Evolutionary conservation across 2,329 filamentous ascomycete genomes (phyloP).

Genomic region (Clonostachys chloroleuca): DNA sequence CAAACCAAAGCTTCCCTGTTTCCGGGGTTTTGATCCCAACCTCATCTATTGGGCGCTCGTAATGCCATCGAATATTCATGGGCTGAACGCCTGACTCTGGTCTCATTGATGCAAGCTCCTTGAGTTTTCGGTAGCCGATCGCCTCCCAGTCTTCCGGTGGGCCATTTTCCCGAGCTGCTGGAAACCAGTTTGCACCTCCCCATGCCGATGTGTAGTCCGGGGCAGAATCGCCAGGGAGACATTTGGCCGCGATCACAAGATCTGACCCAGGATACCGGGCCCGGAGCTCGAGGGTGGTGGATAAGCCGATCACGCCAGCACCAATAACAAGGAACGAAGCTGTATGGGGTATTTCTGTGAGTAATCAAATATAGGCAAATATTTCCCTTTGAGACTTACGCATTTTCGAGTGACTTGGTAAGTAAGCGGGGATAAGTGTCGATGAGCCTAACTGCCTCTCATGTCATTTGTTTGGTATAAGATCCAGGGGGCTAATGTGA

Average conservation of each 20-base stretch:
- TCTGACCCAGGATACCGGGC: slow-evolving; percentile 36
- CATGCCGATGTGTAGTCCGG: slow-evolving; percentile 79
- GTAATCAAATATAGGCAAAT: no score
- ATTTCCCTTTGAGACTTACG: no score
- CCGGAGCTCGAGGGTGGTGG: slow-evolving; percentile 51
- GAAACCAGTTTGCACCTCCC: slow-evolving; percentile 67
- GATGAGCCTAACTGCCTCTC: no score
- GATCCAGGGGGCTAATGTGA: no score
- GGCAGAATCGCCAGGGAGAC: slow-evolving; percentile 83
- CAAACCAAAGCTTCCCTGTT: slow-evolving; percentile 34
- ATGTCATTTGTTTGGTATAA: no score
- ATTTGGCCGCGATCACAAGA: slow-evolving; percentile 67
- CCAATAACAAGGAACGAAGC: slow-evolving; percentile 24
- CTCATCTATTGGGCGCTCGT: slow-evolving; percentile 18
- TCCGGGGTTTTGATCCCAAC: slow-evolving; percentile 39
- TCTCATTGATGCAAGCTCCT: slow-evolving; percentile 3
- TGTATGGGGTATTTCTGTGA: background rate
- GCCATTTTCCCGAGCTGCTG: slow-evolving; percentile 44
- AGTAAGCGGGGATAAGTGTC: no score
- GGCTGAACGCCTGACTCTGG: slow-evolving; percentile 57
- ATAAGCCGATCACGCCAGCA: slow-evolving; percentile 60
- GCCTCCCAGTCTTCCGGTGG: slow-evolving; percentile 7
- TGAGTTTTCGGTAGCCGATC: slow-evolving; percentile 10
- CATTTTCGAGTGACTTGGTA: no score
- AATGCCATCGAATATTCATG: slow-evolving; percentile 11